Evolutionary conservation across 2,329 filamentous ascomycete species (phyloP).

Genomic region (Exophiala bonariae): DNA sequence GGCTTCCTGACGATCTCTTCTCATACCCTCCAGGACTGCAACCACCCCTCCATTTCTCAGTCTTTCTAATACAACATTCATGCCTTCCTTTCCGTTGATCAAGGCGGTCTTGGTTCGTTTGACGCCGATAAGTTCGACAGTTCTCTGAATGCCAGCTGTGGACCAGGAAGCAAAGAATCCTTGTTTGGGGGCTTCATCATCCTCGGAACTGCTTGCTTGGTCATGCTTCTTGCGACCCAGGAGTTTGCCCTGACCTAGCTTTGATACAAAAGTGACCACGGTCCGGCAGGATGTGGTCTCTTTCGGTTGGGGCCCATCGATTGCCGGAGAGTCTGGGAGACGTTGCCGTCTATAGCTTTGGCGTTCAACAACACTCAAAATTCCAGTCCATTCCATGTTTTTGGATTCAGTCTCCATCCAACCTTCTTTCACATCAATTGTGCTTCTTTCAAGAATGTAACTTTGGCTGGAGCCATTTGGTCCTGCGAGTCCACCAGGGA

Average conservation of each 20-base stretch:
- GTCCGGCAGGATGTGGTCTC: conserved; percentile 59
- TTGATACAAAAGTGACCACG: conserved; percentile 62
- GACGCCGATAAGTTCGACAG: conserved; percentile 63
- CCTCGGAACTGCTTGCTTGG: conserved; percentile 35
- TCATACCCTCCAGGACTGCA: conserved; percentile 70
- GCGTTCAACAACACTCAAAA: conserved; percentile 63
- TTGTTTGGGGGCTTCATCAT: conserved; percentile 54
- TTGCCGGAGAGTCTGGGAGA: conserved; percentile 7
- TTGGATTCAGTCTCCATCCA: conserved; percentile 66
- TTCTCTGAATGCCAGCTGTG: conserved; percentile 60
- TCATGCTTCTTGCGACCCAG: conserved; percentile 43
- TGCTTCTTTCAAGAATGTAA: conserved; percentile 63
- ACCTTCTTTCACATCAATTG: conserved; percentile 62
- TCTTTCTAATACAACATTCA: conserved; percentile 65
- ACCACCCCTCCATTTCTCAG: conserved; percentile 66
- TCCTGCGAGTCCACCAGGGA: conserved; percentile 61
- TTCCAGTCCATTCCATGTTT: conserved; percentile 67
- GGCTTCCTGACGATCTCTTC: conserved; percentile 54
- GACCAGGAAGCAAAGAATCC: conserved; percentile 62
- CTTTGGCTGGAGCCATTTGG: conserved; percentile 59
- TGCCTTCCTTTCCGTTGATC: conserved; percentile 64
- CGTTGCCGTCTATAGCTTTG: conserved; percentile 55
- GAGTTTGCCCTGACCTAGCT: conserved; percentile 59
- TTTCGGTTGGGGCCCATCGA: conserved; percentile 15
- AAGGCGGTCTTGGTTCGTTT: conserved; percentile 61